Percentiles rank a stretch among this genome's conserved stretches.
These are phyloP conservation scores for Byssoonygena ceratinophila DNA, from an alignment of 2,329 filamentous ascomycete species.

Conservation along the genomic window DNA sequence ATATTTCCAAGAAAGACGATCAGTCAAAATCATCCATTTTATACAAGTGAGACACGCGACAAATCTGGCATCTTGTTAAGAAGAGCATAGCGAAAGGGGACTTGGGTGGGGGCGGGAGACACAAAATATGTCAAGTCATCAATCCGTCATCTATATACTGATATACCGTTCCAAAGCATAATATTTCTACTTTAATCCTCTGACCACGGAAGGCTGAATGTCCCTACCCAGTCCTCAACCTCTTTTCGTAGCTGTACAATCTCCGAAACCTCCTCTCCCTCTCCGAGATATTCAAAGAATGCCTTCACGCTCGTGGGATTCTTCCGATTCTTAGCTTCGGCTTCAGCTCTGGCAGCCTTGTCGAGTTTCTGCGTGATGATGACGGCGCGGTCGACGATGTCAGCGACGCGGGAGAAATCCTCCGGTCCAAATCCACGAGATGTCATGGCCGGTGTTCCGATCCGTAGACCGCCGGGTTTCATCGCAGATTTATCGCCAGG, in stretches of 20 bases:
- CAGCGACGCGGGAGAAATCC: slow-evolving; percentile 78
- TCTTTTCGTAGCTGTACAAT: slow-evolving; percentile 81
- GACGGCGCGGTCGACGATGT: slow-evolving; percentile 75
- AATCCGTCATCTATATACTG: slow-evolving; percentile 2
- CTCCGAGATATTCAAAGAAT: slow-evolving; percentile 79
- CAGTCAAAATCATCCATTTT: neutral
- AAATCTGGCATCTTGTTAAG: slow-evolving; percentile 10
- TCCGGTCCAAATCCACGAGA: slow-evolving; percentile 81
- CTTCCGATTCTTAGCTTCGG: slow-evolving; percentile 76
- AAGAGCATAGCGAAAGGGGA: slow-evolving; percentile 3
- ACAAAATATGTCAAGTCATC: neutral
- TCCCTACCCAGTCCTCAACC: slow-evolving; percentile 76
- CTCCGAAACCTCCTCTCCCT: slow-evolving; percentile 67
- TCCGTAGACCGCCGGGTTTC: slow-evolving; percentile 82
- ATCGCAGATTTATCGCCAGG: slow-evolving; percentile 90
- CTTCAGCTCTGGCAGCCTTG: slow-evolving; percentile 57
- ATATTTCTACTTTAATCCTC: slow-evolving; percentile 48
- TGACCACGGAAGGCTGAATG: slow-evolving; percentile 79
- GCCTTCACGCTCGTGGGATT: slow-evolving; percentile 98
- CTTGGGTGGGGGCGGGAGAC: too few species aligned
- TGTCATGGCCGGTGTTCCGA: slow-evolving; percentile 96
- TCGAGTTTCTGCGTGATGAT: slow-evolving; percentile 66
- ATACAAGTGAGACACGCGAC: neutral
- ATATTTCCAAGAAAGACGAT: neutral
- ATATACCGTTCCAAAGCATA: neutral